Evolutionary conservation across 768 basidiomycete genomes (phyloP).

Genomic region (Leccinum boreale): DNA sequence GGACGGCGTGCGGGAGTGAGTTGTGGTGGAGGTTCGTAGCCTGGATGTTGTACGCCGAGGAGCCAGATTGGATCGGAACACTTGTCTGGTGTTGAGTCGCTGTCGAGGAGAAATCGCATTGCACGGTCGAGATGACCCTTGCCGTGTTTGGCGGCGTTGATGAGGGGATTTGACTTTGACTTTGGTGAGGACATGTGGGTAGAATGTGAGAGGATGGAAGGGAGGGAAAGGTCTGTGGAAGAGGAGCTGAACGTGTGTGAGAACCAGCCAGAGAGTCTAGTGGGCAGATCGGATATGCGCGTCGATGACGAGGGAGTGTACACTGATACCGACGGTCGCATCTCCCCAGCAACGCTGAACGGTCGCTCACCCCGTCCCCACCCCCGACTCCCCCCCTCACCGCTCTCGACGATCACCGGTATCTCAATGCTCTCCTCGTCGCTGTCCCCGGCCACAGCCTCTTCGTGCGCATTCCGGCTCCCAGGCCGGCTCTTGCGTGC

Average conservation of each 20-base stretch:
- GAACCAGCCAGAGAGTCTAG: constrained; percentile 78
- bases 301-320: constrained; percentile 45
- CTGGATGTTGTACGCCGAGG: constrained; percentile 77
- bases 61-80: constrained; percentile 87
- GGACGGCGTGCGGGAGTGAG: constrained; percentile 34
- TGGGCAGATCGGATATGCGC: constrained; percentile 67
- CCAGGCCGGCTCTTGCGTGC: constrained; percentile 38
- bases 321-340: constrained; percentile 44
- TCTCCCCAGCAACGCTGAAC: constrained; percentile 40
- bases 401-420: constrained; percentile 67
- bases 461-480: constrained; percentile 18
- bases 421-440: constrained; percentile 42
- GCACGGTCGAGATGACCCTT: constrained; percentile 80
- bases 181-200: constrained; percentile 39
- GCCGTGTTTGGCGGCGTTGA: constrained; percentile 69
- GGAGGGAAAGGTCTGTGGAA: constrained; percentile 68
- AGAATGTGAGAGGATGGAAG: constrained; percentile 52
- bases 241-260: constrained; percentile 74
- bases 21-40: constrained; percentile 51
- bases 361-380: constrained; percentile 59
- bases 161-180: constrained; percentile 47
- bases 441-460: constrained; percentile 29
- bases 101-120: constrained; percentile 87
- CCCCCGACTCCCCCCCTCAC: constrained; percentile 42
- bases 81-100: constrained; percentile 81